Evolutionary conservation across 208 protist species (phyloP).

Genomic region (Acanthamoeba triangularis): DNA sequence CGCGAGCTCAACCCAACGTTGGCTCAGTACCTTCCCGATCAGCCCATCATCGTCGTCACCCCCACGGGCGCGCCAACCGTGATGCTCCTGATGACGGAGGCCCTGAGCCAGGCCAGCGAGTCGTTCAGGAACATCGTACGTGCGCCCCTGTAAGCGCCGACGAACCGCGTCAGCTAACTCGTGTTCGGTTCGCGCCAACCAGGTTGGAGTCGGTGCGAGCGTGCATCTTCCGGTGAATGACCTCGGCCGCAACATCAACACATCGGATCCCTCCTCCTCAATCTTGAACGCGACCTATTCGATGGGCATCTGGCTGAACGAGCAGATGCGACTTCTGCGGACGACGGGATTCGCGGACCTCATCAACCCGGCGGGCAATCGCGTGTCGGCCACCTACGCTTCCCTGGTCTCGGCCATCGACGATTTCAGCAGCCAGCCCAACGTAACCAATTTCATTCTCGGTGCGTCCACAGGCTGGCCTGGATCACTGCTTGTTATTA

Average conservation of each 20-base stretch:
- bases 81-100: not conserved
- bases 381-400: not conserved
- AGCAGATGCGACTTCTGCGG: conserved; percentile 4
- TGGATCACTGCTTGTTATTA: not conserved
- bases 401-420: conserved; percentile 13
- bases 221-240: not conserved
- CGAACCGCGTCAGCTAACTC: not conserved
- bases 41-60: not conserved
- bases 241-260: conserved; percentile 15
- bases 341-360: not conserved
- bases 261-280: not conserved
- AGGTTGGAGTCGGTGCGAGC: not conserved
- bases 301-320: conserved; percentile 45
- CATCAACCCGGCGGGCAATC: conserved; percentile 27
- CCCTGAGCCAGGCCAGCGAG: not conserved
- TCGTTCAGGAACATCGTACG: not conserved
- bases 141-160: not conserved
- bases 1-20: not conserved
- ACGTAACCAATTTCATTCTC: not conserved
- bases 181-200: not conserved
- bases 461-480: not conserved
- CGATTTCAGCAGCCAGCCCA: conserved; percentile 23
- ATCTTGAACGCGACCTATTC: conserved; percentile 2
- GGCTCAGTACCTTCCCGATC: not conserved
- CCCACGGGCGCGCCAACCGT: not conserved